These are phyloP conservation scores for Fusarium tricinctum DNA, from an alignment of 2,329 filamentous ascomycete species.

Conservation along the genomic window DNA sequence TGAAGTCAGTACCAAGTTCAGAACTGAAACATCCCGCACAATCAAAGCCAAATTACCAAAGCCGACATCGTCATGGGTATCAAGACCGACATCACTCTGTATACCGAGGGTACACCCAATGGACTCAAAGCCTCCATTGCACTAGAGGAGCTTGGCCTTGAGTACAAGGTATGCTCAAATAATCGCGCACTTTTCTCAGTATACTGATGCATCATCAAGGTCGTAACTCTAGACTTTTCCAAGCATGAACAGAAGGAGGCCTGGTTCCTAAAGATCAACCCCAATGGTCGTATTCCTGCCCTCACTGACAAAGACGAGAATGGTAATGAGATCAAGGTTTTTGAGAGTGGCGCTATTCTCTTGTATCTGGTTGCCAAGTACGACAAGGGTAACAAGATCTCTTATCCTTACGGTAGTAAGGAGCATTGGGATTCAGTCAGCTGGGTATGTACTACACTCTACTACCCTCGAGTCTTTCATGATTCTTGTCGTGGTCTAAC, in stretches of 20 bases:
- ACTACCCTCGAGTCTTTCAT: not conserved
- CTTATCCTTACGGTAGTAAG: conserved; percentile 77
- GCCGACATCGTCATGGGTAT: conserved; percentile 1
- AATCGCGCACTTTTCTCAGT: rapidly evolving
- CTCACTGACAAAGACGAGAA: conserved; percentile 82
- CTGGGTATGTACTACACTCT: conserved; percentile 67
- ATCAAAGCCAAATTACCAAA: no score
- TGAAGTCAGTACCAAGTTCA: no score
- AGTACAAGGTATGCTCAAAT: conserved; percentile 72
- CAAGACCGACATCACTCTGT: conserved; percentile 75
- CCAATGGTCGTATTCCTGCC: conserved; percentile 91
- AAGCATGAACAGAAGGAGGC: conserved; percentile 80
- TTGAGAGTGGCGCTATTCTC: conserved; percentile 86
- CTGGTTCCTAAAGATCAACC: conserved; percentile 92
- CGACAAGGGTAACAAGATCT: conserved; percentile 84
- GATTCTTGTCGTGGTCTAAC: not conserved
- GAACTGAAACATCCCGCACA: no score
- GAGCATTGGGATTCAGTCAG: conserved; percentile 85
- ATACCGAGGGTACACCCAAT: conserved; percentile 87
- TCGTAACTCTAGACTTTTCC: conserved; percentile 62
- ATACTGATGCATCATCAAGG: conserved; percentile 69
- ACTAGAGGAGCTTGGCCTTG: conserved; percentile 84
- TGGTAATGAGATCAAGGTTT: conserved; percentile 79
- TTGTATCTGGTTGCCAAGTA: conserved; percentile 87
- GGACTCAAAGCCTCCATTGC: conserved; percentile 90